Conservation (phyloP, 371 early-diverging fungal genomes). For the Rhizopus stolonifer region DNA sequence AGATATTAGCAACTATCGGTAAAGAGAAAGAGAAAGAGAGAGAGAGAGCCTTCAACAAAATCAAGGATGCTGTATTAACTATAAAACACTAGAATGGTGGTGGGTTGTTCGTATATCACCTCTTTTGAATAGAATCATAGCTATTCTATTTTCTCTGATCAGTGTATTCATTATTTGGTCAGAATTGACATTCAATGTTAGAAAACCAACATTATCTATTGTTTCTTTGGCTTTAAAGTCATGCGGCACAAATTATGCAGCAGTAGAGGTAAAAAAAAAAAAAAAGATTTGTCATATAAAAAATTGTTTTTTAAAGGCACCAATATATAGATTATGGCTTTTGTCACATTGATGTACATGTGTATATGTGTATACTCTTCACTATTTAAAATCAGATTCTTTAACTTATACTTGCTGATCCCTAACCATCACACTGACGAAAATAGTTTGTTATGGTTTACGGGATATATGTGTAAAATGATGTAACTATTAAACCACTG, state of each 20-base stretch:
- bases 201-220: constrained; percentile 54
- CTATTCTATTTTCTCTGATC: constrained; percentile 59
- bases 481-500: constrained; percentile 43
- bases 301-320: no score
- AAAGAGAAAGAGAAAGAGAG: background rate
- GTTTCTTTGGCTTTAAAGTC: constrained; percentile 48
- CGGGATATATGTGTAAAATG: constrained; percentile 85
- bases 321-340: constrained; percentile 60
- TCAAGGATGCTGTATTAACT: no score
- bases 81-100: constrained; percentile 63
- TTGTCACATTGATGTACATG: constrained; percentile 85
- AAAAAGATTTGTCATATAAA: background rate
- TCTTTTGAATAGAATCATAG: constrained; percentile 51
- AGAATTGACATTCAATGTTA: constrained; percentile 81
- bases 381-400: constrained; percentile 82
- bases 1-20: constrained; percentile 5
- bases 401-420: constrained; percentile 82
- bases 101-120: constrained; percentile 82
- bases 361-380: constrained; percentile 88
- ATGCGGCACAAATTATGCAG: constrained; percentile 53
- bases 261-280: constrained; percentile 47
- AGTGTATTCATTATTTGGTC: constrained; percentile 87
- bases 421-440: constrained; percentile 91
- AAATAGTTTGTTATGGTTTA: constrained; percentile 85
- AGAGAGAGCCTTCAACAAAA: background rate